Percentiles rank a stretch among this genome's conserved stretches.
Conservation (phyloP, 805 yeast species). For the Suhomyces pyralidae region DNA sequence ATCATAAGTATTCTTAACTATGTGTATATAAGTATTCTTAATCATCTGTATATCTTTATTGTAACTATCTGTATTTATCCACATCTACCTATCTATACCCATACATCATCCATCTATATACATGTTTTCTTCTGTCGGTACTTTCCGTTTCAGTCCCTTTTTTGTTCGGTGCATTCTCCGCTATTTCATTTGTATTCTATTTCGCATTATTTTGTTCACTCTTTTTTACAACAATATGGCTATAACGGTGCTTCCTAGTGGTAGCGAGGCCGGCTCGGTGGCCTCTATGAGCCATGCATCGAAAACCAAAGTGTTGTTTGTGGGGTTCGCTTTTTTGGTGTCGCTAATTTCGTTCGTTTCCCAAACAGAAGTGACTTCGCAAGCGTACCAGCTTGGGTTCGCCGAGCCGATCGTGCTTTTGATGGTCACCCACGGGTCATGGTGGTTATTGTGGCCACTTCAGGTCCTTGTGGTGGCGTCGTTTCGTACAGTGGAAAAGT, state of each 20-base stretch:
- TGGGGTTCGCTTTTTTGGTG: slow-evolving; percentile 29
- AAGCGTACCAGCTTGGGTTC: slow-evolving; percentile 57
- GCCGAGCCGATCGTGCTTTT: slow-evolving; percentile 67
- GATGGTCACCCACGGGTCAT: slow-evolving; percentile 72
- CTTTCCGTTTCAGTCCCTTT: background rate
- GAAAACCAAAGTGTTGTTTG: slow-evolving; percentile 35
- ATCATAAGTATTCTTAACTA: too few relatives aligned
- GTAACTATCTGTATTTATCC: too few relatives aligned
- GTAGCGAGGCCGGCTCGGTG: slow-evolving; percentile 18
- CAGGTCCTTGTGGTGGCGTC: slow-evolving; percentile 54
- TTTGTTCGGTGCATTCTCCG: background rate
- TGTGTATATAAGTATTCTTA: too few relatives aligned
- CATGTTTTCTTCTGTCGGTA: background rate
- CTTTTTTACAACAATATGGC: slow-evolving; percentile 23
- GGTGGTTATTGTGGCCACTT: slow-evolving; percentile 71
- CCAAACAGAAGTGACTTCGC: slow-evolving; percentile 79
- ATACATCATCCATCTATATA: too few relatives aligned
- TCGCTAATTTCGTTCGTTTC: slow-evolving; percentile 58
- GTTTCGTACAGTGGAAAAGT: slow-evolving; percentile 39
- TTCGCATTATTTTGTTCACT: background rate
- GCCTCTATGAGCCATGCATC: slow-evolving; percentile 27
- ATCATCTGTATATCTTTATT: too few relatives aligned
- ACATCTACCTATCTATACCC: too few relatives aligned
- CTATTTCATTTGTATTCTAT: background rate
- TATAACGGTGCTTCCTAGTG: slow-evolving; percentile 29